Percentiles rank a stretch among this genome's conserved stretches.
These are phyloP conservation scores for Vachellia pachyceras DNA, from an alignment of 306 rosid genomes.

Conservation along the genomic window DNA sequence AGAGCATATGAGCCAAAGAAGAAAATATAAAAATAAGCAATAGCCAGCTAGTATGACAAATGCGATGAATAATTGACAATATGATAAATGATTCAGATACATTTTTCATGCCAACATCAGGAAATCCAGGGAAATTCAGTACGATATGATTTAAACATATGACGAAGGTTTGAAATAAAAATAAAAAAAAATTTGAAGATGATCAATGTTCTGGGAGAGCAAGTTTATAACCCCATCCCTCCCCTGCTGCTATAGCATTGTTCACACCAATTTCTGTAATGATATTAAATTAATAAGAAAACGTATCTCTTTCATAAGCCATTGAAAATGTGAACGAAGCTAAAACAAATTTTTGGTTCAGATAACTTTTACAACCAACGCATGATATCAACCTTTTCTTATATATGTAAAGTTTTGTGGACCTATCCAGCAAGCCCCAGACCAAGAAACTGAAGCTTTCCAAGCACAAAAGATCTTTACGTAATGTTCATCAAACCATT, in stretches of 20 bases:
- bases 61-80: not conserved
- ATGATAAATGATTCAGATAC: not conserved
- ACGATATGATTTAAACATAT: not conserved
- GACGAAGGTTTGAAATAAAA: not conserved
- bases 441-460: not conserved
- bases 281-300: not conserved
- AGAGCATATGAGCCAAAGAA: constrained; percentile 9
- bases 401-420: not conserved
- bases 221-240: too few relatives aligned
- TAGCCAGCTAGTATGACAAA: constrained; percentile 13
- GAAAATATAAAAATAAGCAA: constrained; percentile 30
- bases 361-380: not conserved
- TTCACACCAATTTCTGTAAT: not conserved
- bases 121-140: too few relatives aligned
- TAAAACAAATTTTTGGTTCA: not conserved
- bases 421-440: not conserved
- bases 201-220: too few relatives aligned
- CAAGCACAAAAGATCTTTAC: not conserved
- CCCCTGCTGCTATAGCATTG: not conserved
- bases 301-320: not conserved
- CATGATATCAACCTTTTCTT: not conserved
- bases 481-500: not conserved
- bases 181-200: not conserved
- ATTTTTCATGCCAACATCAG: not conserved
- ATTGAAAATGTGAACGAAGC: not conserved